These are phyloP conservation scores for Filobasidium wieringae DNA, from an alignment of 768 basidiomycete genomes.

Conservation along the genomic window DNA sequence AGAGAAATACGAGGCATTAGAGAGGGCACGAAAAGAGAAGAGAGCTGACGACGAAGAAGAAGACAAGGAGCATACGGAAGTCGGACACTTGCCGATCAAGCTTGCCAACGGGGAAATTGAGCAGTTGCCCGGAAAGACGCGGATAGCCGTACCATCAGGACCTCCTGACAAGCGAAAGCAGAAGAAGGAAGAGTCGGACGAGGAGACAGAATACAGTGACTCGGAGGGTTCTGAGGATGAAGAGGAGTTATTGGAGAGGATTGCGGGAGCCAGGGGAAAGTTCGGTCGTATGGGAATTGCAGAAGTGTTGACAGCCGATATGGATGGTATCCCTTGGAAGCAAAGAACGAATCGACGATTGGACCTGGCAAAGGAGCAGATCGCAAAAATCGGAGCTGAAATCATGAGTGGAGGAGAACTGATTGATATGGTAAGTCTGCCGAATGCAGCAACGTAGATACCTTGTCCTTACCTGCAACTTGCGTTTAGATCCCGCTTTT, in stretches of 20 bases:
- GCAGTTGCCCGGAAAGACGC: constrained; percentile 33
- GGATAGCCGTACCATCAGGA: constrained; percentile 20
- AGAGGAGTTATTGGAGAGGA: constrained; percentile 23
- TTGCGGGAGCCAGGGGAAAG: constrained; percentile 30
- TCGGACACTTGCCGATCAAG: constrained; percentile 63
- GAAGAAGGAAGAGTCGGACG: constrained; percentile 23
- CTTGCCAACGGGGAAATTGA: constrained; percentile 66
- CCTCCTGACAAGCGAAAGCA: background rate
- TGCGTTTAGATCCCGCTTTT: constrained; percentile 63
- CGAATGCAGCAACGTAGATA: background rate
- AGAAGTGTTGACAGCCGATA: constrained; percentile 26
- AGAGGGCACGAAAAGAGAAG: constrained; percentile 38
- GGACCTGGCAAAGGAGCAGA: constrained; percentile 79
- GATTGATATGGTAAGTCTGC: constrained; percentile 57
- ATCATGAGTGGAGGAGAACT: constrained; percentile 82
- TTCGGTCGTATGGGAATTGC: constrained; percentile 36
- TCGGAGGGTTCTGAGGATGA: constrained; percentile 23
- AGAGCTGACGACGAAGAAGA: constrained; percentile 2
- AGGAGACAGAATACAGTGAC: constrained; percentile 13
- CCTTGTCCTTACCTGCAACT: background rate
- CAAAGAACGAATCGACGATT: constrained; percentile 44
- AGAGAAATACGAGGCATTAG: constrained; percentile 45
- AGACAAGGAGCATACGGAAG: constrained; percentile 25
- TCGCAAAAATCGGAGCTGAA: constrained; percentile 85
- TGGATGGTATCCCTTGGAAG: constrained; percentile 41